These are phyloP conservation scores for Evansstolkia leycettana DNA, from an alignment of 495 filamentous ascomycete species.

Conservation along the genomic window DNA sequence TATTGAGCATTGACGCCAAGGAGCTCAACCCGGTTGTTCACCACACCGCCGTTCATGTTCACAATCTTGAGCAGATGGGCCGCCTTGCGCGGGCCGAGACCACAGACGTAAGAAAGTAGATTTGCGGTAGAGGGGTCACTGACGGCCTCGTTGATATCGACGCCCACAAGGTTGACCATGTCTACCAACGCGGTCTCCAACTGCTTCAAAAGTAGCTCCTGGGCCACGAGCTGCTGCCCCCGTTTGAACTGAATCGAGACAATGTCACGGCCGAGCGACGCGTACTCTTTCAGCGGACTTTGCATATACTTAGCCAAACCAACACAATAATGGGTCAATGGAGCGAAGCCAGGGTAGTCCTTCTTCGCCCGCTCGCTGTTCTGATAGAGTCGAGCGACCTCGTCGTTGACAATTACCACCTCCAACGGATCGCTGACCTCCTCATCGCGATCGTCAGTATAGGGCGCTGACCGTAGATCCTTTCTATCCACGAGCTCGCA, in stretches of 20 bases:
- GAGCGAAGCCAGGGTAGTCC: constrained; percentile 67
- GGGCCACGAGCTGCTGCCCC: constrained; percentile 74
- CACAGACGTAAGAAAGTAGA: constrained; percentile 82
- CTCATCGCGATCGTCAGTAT: constrained; percentile 48
- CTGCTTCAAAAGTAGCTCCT: constrained; percentile 71
- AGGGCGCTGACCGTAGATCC: constrained; percentile 60
- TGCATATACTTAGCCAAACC: constrained; percentile 83
- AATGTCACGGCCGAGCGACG: constrained; percentile 77
- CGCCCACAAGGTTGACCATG: constrained; percentile 92
- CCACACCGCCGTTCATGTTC: constrained; percentile 73
- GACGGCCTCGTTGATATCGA: constrained; percentile 87
- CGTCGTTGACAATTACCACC: constrained; percentile 86
- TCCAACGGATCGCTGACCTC: constrained; percentile 63
- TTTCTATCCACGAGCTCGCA: constrained; percentile 62
- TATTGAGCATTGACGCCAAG: constrained; percentile 73
- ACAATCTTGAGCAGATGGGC: constrained; percentile 79
- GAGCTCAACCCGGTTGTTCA: constrained; percentile 71
- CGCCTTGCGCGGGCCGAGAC: constrained; percentile 87
- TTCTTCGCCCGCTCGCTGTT: constrained; percentile 68
- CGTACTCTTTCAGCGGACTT: constrained; percentile 91
- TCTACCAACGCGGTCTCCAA: constrained; percentile 93
- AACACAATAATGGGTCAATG: constrained; percentile 77
- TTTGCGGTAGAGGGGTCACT: constrained; percentile 67
- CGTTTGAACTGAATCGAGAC: constrained; percentile 77
- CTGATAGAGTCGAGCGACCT: constrained; percentile 88